Conservation (phyloP, 2,329 filamentous ascomycete species). For the Aspergillus fischeri region DNA sequence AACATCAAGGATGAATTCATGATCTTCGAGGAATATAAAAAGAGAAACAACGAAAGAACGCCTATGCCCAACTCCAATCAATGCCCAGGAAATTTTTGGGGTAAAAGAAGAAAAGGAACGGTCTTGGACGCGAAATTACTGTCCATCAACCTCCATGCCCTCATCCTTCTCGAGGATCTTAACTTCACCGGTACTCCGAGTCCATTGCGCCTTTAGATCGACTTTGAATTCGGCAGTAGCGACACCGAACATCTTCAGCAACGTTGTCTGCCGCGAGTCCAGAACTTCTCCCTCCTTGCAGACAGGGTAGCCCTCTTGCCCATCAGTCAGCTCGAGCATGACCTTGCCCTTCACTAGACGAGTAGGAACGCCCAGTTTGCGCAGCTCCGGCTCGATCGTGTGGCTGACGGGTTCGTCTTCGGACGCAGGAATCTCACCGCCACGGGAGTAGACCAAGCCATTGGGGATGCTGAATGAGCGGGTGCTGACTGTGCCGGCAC, state of each 20-base stretch:
- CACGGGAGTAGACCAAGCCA: conserved; percentile 74
- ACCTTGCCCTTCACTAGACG: conserved; percentile 85
- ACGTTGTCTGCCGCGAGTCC: conserved; percentile 85
- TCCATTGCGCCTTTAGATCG: conserved; percentile 64
- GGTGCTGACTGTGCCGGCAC: conserved; percentile 72
- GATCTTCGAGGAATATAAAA: conserved; percentile 15
- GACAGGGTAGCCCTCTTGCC: conserved; percentile 61
- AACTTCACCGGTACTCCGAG: conserved; percentile 36
- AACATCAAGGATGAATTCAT: conserved; percentile 16
- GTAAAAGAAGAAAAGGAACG: conserved; percentile 17
- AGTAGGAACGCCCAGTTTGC: conserved; percentile 85
- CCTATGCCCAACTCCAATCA: conserved; percentile 35
- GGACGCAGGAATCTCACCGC: conserved; percentile 72
- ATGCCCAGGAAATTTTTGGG: conserved; percentile 32
- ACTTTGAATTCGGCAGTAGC: conserved; percentile 89
- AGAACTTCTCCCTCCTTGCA: conserved; percentile 81
- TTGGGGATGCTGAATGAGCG: conserved; percentile 75
- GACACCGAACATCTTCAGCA: conserved; percentile 91
- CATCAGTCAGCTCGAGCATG: conserved; percentile 56
- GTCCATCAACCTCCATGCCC: conserved; percentile 42
- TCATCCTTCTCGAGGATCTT: conserved; percentile 35
- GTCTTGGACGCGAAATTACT: conserved; percentile 17
- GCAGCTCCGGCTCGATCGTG: conserved; percentile 83
- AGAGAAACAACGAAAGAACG: conserved; percentile 23
- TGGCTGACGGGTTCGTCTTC: conserved; percentile 85